A percentile compares a stretch with the other conserved stretches of the same genome.
These are phyloP conservation scores for Marsdenia floribunda DNA, from an alignment of 257 asterid genomes.

Conservation along the genomic window DNA sequence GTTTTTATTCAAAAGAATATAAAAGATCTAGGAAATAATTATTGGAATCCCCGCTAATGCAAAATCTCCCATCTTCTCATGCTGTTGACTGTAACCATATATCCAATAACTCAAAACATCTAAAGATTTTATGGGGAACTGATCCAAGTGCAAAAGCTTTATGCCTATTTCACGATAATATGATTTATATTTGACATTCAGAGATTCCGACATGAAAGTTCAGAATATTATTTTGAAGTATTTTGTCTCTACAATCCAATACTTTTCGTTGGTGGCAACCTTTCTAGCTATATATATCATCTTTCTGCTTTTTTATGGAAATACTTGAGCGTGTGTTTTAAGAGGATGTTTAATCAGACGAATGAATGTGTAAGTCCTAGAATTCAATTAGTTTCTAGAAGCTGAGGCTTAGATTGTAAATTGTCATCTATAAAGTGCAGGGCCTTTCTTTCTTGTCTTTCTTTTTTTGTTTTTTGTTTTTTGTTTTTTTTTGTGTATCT, in stretches of 20 bases:
- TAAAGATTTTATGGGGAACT: neutral
- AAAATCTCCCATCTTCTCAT: neutral
- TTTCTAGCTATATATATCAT: neutral
- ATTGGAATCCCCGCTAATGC: neutral
- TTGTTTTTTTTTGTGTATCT: neutral
- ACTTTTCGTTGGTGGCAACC: neutral
- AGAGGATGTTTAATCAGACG: neutral
- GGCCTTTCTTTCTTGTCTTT: no score
- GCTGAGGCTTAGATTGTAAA: neutral
- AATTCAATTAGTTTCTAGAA: neutral
- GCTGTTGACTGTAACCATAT: neutral
- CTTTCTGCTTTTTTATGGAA: neutral
- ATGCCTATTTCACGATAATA: neutral
- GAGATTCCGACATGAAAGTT: conserved; percentile 7
- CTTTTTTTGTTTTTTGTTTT: no score
- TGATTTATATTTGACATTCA: neutral
- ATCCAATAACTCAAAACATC: neutral
- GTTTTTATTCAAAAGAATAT: neutral
- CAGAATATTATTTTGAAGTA: neutral
- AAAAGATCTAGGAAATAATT: neutral
- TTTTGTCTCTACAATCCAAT: neutral
- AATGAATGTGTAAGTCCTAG: neutral
- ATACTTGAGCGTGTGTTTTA: neutral
- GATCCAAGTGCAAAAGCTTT: neutral
- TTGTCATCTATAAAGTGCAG: no score